phyloP scores from a whole-genome alignment of 495 filamentous ascomycete genomes.

The Penicillium roqueforti region DNA sequence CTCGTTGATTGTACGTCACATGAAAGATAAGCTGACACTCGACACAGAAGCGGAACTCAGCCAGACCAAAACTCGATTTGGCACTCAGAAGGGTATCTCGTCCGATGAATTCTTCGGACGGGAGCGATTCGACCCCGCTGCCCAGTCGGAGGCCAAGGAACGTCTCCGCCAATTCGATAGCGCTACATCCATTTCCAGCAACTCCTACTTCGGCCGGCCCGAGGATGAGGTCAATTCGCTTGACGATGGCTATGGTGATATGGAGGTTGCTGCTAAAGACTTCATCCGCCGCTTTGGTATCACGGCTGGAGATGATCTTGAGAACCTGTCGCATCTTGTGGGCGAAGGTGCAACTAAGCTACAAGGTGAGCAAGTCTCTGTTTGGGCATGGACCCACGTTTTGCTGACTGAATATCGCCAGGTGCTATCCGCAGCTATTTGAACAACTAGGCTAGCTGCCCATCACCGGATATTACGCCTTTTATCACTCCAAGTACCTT shows the following conservation, averaged over 20 bases:
- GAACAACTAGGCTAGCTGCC: slow-evolving; percentile 48
- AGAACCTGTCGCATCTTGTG: slow-evolving; percentile 74
- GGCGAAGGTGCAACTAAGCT: slow-evolving; percentile 81
- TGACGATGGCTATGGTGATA: slow-evolving; percentile 71
- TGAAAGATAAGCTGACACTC: slow-evolving; percentile 7
- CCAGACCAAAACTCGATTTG: slow-evolving; percentile 54
- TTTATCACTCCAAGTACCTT: slow-evolving; percentile 21
- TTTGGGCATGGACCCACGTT: background rate
- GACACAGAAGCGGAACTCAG: slow-evolving; percentile 37
- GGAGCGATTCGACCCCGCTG: slow-evolving; percentile 72
- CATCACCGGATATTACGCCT: slow-evolving; percentile 10
- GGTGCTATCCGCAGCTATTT: slow-evolving; percentile 81
- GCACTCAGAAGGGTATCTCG: slow-evolving; percentile 89
- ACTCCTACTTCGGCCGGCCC: slow-evolving; percentile 91
- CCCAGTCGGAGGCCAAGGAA: slow-evolving; percentile 78
- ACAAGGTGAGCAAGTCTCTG: slow-evolving; percentile 53
- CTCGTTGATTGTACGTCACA: background rate
- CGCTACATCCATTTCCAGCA: slow-evolving; percentile 86
- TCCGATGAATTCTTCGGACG: slow-evolving; percentile 98
- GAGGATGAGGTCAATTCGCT: slow-evolving; percentile 61
- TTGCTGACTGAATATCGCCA: slow-evolving; percentile 20
- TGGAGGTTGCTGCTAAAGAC: slow-evolving; percentile 90
- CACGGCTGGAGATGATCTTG: slow-evolving; percentile 90
- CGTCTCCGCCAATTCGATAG: slow-evolving; percentile 90
- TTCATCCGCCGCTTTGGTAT: slow-evolving; percentile 92